Conservation (phyloP, 108 stramenopile species). For the Cafeteria roenbergensis region DNA sequence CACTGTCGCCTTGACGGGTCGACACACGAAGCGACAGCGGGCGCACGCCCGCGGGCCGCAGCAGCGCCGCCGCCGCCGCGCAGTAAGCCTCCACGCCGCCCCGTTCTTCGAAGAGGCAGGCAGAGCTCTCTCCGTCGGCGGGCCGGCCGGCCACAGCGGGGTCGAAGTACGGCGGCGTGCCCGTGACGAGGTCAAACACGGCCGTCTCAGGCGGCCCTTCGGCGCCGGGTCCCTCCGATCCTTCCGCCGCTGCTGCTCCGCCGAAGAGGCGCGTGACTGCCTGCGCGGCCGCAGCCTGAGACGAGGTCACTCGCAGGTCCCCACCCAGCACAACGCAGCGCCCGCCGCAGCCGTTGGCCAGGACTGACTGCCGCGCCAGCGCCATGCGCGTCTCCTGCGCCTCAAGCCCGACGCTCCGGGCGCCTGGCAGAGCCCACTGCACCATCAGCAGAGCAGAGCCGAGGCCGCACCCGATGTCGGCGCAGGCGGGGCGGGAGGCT, state of each 20-base stretch:
- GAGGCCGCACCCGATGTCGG: slow-evolving; percentile 25
- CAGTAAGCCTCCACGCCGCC: slow-evolving; percentile 23
- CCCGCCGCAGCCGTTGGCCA: slow-evolving; percentile 5
- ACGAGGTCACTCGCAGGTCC: slow-evolving; percentile 1
- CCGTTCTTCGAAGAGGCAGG: slow-evolving; percentile 15
- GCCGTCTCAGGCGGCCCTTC: no score
- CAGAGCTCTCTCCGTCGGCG: slow-evolving; percentile 1
- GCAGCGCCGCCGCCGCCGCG: slow-evolving; percentile 5
- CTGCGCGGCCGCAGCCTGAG: background rate
- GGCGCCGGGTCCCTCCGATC: no score
- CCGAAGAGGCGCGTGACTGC: no score
- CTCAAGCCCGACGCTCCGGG: slow-evolving; percentile 17
- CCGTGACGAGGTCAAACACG: slow-evolving; percentile 19
- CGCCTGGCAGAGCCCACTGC: slow-evolving; percentile 9
- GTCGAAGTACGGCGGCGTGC: slow-evolving; percentile 26
- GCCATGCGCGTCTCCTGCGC: slow-evolving; percentile 14
- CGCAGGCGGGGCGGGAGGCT: background rate
- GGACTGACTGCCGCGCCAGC: slow-evolving; percentile 15
- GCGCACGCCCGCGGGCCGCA: no score
- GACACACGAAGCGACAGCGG: background rate
- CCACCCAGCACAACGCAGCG: slow-evolving; percentile 8
- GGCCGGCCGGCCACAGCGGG: slow-evolving; percentile 11
- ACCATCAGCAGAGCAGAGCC: slow-evolving; percentile 22
- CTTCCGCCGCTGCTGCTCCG: no score
- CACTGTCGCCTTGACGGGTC: no score